phyloP scores from a whole-genome alignment of 768 basidiomycete species.

The Trametes villosa region DNA sequence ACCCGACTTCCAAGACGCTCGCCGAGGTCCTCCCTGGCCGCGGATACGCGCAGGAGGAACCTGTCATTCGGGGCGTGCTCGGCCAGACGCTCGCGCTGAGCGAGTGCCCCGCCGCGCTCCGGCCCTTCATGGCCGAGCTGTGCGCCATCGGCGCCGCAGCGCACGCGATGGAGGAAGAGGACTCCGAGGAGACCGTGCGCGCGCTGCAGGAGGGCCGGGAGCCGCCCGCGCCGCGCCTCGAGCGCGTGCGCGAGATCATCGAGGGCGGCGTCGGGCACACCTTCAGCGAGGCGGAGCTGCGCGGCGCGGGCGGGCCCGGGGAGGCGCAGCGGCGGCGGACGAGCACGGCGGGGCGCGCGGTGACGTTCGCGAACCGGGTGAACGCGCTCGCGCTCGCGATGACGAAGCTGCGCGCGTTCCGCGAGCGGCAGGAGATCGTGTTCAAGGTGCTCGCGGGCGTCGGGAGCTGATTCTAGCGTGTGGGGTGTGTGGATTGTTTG shows the following conservation, averaged over 20 bases:
- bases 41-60: slow-evolving; percentile 40
- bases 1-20: slow-evolving; percentile 28
- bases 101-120: slow-evolving; percentile 65
- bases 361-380: slow-evolving; percentile 76
- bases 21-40: slow-evolving; percentile 17
- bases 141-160: slow-evolving; percentile 31
- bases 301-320: background rate
- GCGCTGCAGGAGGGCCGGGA: slow-evolving; percentile 24
- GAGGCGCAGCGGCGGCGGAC: slow-evolving; percentile 33
- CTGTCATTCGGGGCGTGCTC: slow-evolving; percentile 51
- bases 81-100: slow-evolving; percentile 57
- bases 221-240: slow-evolving; percentile 26
- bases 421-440: slow-evolving; percentile 68
- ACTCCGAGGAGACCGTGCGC: slow-evolving; percentile 27
- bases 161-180: slow-evolving; percentile 31
- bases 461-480: background rate
- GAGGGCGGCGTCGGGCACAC: slow-evolving; percentile 32
- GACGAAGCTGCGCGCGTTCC: slow-evolving; percentile 72
- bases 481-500: no score
- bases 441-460: slow-evolving; percentile 66
- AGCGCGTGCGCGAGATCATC: slow-evolving; percentile 28
- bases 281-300: background rate
- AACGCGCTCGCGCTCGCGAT: slow-evolving; percentile 74
- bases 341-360: slow-evolving; percentile 59
- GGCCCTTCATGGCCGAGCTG: slow-evolving; percentile 60